Base-by-base conservation (phyloP, 1,139 yeast species). In the Petasospora rhodanensis region DNA sequence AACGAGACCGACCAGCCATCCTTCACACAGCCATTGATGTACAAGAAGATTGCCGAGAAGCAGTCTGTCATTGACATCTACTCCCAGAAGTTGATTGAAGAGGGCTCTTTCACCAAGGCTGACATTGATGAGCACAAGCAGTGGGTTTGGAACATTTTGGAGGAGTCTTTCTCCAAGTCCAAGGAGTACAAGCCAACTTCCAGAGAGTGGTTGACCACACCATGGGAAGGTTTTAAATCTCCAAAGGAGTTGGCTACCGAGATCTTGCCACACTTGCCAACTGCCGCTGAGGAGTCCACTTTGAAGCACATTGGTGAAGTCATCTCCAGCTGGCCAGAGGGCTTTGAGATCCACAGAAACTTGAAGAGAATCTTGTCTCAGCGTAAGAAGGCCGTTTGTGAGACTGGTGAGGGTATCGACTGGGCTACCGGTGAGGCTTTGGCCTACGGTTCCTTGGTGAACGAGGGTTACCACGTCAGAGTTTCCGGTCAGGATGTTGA, bases 351-450 rank as follows among this genome's bases (percentile, higher is more conserved):
- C 40, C 99, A 93, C 74, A 81, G 87, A 64, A 93, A 91, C 71
- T 75, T 93, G 68, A 87, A 89, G 76, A 86, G 98, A 73, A 91
- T 91, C 55, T 73, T 91, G 63, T 78, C 73, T 58, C 73, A 76
- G 54, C 85, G 98, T 70, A 75, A 82, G 64, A 91, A 91, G 73
- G 64, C 95, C 31, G 76, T 85, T 45, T 28, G 26, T 26, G 93
- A 85, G 47, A 63, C 77, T 24, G 98, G 98, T 58, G 86, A 83
- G 65, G 94, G 93, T 55, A 87, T 91, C 49, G 99, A 93, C 66
- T 91, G 97, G 97, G 82, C 98, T 29, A 91, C 99, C 42, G 99
- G 96, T 75, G 99, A 91, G 70, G 97, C 97, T 29, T 78, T 91
- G 55, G 98, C 98, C 24, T 89, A 80, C 56, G 99, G 97, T 58